These are phyloP conservation scores for Cytospora mali DNA, from an alignment of 2,329 filamentous ascomycete species.

Conservation along the genomic window DNA sequence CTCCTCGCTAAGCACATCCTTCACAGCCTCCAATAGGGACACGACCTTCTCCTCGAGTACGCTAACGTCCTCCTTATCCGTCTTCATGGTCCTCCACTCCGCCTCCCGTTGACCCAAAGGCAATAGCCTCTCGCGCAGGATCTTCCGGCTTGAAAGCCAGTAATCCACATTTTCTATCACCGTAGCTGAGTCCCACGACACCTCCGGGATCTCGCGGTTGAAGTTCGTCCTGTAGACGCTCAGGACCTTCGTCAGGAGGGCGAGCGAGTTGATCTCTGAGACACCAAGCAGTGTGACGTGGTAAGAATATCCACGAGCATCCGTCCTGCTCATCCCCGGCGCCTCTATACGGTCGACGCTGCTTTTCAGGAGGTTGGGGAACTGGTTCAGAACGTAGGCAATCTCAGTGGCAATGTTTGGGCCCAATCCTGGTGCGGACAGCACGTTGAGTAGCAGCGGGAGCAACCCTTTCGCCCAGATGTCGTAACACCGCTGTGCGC, in stretches of 20 bases:
- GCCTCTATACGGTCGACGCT: constrained; percentile 73
- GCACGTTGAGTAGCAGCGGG: constrained; percentile 84
- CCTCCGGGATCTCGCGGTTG: constrained; percentile 69
- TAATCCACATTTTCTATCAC: constrained; percentile 84
- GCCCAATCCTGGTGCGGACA: constrained; percentile 70
- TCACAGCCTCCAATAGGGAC: constrained; percentile 64
- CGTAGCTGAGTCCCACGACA: constrained; percentile 73
- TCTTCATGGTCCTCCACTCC: constrained; percentile 55
- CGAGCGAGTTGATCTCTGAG: constrained; percentile 77
- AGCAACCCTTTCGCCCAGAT: constrained; percentile 91
- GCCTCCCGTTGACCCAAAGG: constrained; percentile 73
- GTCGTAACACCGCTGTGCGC: constrained; percentile 74
- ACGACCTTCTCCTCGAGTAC: constrained; percentile 77
- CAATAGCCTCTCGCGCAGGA: constrained; percentile 72
- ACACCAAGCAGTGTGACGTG: constrained; percentile 74
- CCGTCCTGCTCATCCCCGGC: constrained; percentile 56
- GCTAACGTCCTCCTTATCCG: constrained; percentile 55
- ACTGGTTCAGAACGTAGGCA: constrained; percentile 85
- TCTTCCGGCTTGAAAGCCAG: constrained; percentile 70
- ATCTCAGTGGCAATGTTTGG: constrained; percentile 82
- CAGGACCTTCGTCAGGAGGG: constrained; percentile 74
- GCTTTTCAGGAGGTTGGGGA: constrained; percentile 74
- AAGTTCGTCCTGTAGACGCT: constrained; percentile 66
- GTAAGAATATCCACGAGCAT: constrained; percentile 52
- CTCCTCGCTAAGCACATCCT: constrained; percentile 57